Evolutionary conservation across 2,329 filamentous ascomycete genomes (phyloP), one percentile per base, ranked within the genome.

Genomic region (Talaromyces sp.): DNA sequence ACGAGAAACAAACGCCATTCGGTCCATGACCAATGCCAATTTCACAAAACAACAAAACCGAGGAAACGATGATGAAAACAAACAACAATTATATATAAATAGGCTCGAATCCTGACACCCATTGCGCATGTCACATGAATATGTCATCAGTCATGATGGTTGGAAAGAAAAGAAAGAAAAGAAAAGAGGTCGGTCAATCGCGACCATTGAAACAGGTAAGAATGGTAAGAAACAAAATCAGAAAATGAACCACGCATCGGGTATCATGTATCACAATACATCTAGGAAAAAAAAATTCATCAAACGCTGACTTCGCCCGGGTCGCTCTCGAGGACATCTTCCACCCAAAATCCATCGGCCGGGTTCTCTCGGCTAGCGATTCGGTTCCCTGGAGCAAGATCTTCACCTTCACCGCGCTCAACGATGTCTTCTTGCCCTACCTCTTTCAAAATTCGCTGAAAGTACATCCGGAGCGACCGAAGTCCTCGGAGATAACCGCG

Each of bases 401-500:
- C 73, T 60, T 77, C 75, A 15, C 73, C 73, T 60, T 77, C 75
- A 2, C 74, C 74, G 31, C 74, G 68, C 63, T 78, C 76, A 36
- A 75, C 67, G 48, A 73, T 73, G 40, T 79, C 73, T 51, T 77
- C 70, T 33, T 74, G 68, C 40, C 78, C 51, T 54, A 93, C 82
- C 62, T 97, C 92, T 65, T 84, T 84, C 77, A 94, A 87, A 55
- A 99, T 97, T 57, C 86, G 84, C 65, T 92, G 81, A 67, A 99
- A 96, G 71, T 97, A 97, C 69, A 85, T 83, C 58, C 85, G 83
- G 64, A 99, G 76, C 2, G 86, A 90, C 53, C 87, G 81, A 59
- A 99, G 74, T 0, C 94, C 94, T 57, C 92, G 87, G 40, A 99
- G 78, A 67, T 97, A 99, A 0, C 94, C 94, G 28, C 86, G 83